Percentiles rank a stretch among this genome's conserved stretches.
phyloP scores from a whole-genome alignment of 306 rosid species.

The Quercus gilva region DNA sequence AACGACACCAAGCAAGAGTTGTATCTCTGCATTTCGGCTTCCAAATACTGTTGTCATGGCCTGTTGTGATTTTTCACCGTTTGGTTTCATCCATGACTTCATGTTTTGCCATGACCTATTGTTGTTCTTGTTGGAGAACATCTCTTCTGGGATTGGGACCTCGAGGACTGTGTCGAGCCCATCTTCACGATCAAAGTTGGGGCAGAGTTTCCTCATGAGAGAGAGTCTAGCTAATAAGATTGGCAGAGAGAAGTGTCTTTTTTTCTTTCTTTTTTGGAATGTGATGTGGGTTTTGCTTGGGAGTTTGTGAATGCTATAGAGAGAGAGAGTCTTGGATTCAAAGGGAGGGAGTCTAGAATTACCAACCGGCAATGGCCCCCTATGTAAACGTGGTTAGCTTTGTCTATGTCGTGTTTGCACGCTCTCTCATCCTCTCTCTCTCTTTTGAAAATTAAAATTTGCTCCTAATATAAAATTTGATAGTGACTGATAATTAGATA shows the following conservation, averaged over 20 bases:
- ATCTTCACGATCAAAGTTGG: slow-evolving; percentile 83
- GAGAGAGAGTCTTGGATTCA: slow-evolving; percentile 21
- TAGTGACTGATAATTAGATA: background rate
- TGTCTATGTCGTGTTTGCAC: slow-evolving; percentile 92
- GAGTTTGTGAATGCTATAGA: slow-evolving; percentile 21
- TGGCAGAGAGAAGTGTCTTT: background rate
- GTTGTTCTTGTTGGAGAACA: slow-evolving; percentile 43
- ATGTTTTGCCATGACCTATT: slow-evolving; percentile 69
- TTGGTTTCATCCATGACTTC: slow-evolving; percentile 74
- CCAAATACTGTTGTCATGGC: slow-evolving; percentile 51
- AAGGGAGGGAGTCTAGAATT: slow-evolving; percentile 30
- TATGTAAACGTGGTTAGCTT: slow-evolving; percentile 62
- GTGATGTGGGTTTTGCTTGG: background rate
- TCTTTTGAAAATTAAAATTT: slow-evolving; percentile 13
- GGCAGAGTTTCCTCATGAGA: slow-evolving; percentile 87
- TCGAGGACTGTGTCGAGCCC: slow-evolving; percentile 96
- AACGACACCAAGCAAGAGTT: slow-evolving; percentile 78
- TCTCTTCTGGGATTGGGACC: slow-evolving; percentile 92
- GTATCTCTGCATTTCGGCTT: slow-evolving; percentile 66
- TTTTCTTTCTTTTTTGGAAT: background rate
- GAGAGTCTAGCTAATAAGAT: background rate
- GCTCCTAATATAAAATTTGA: background rate
- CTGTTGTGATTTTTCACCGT: slow-evolving; percentile 33
- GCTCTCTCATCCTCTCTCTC: slow-evolving; percentile 38
- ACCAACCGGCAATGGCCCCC: slow-evolving; percentile 53